Base-by-base conservation (phyloP, 805 yeast genomes). In the Starmerella floris region DNA sequence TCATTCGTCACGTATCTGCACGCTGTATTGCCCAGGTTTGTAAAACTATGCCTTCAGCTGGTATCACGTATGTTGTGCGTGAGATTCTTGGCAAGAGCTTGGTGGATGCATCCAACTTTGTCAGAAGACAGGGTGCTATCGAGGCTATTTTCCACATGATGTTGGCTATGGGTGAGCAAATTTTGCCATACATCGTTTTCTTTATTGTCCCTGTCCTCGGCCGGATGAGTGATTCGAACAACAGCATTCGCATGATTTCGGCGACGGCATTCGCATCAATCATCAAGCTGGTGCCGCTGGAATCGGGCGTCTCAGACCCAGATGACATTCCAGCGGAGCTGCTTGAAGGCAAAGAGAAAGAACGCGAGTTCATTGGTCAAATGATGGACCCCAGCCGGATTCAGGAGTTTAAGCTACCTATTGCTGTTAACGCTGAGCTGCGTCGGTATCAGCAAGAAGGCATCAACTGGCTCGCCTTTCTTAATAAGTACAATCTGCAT, bases 381-480 rank as follows among this genome's bases (percentile, higher is more conserved):
- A 88, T 91, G 97, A 83, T 91, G 91, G 97, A 91, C 60, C 94
- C 94, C 16, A 69, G 83, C 3, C 85, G 87, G 58, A 82, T 91
- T 35, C 74, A 87, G 53, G 77, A 94, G 0, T 91, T 88, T 59
- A 79, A 75, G 39, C 64, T 93, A 30, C 98, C 98, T 0, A 91
- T 91, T 32, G 74, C 87, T 2, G 84, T 91, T 47, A 82, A 83
- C 49, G 98, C 98, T 0, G 83, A 93, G 1, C 69, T 91, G 49
- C 75, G 99, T 59, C 81, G 83, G 49, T 91, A 91, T 58, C 99
- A 91, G 64, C 97, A 91, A 60, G 97, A 91, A 47, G 99, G 99
- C 62, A 93, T 91, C 30, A 91, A 88, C 59, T 91, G 99, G 99
- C 68, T 91, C 41, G 95, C 95, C 8, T 91, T 91, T 57, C 70